A percentile compares a stretch with the other conserved stretches of the same genome.
Evolutionary conservation across 2,329 filamentous ascomycete genomes (phyloP).

Genomic region (Emmonsiellopsis sp.): DNA sequence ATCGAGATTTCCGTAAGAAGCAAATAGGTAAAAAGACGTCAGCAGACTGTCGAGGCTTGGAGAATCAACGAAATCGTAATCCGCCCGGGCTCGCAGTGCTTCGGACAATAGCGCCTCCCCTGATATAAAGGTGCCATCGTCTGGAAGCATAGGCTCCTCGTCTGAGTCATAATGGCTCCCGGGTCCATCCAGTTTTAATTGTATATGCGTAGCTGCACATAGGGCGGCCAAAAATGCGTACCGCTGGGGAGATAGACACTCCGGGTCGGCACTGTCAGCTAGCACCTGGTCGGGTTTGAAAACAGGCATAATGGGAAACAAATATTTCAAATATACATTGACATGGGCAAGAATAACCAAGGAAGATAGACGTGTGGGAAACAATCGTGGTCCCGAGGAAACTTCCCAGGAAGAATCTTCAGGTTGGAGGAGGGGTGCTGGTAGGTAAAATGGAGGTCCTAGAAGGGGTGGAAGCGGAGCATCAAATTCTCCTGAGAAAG

Average conservation of each 20-base stretch:
- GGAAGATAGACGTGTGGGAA: slow-evolving; percentile 20
- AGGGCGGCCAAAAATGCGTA: slow-evolving; percentile 34
- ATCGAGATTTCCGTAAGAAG: slow-evolving; percentile 60
- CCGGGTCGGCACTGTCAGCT: slow-evolving; percentile 42
- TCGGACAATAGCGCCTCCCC: slow-evolving; percentile 61
- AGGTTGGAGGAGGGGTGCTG: not conserved
- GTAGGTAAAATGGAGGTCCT: not conserved
- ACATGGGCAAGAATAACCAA: slow-evolving; percentile 28
- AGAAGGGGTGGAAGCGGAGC: not conserved
- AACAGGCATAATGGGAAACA: slow-evolving; percentile 37
- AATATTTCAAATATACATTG: slow-evolving; percentile 32
- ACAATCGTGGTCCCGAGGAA: not conserved
- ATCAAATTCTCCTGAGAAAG: slow-evolving; percentile 1
- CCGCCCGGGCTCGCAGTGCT: slow-evolving; percentile 36
- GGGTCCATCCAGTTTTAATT: slow-evolving; percentile 30
- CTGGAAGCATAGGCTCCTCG: slow-evolving; percentile 38
- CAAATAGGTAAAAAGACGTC: slow-evolving; percentile 73
- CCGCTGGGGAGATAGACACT: slow-evolving; percentile 32
- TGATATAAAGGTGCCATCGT: slow-evolving; percentile 49
- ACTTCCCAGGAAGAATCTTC: not conserved
- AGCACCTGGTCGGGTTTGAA: slow-evolving; percentile 26
- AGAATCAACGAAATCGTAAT: slow-evolving; percentile 31
- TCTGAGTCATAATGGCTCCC: slow-evolving; percentile 15
- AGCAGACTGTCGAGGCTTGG: slow-evolving; percentile 37
- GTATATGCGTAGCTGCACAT: slow-evolving; percentile 37